Evolutionary conservation across 2,329 filamentous ascomycete species (phyloP), one percentile per base, ranked within the genome.

Genomic region (Diaporthe ampelina): DNA sequence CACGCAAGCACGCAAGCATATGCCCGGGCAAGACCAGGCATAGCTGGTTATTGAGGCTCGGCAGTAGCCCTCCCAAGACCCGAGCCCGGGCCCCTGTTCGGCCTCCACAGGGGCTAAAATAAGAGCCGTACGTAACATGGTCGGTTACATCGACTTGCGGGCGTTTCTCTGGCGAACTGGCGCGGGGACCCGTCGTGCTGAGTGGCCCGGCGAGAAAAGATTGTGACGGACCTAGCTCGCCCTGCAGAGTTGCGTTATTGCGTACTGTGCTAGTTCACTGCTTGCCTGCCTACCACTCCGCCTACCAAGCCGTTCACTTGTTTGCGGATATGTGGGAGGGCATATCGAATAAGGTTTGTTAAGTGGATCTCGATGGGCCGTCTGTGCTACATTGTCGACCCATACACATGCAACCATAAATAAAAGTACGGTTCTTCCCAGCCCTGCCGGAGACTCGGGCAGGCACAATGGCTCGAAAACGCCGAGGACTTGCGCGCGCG

Each of bases 331-430:
- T 54, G 15, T 54, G 17, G 48, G 32, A 3, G 29, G 32, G 15
- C n/a, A 52, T 17, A 19, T 54, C n/a, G 32, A 68, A 17, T 68
- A 68, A 68, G 45, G 45, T 68, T 40, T 68, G 32, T 29, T 21
- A 21, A n/a, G 63, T 68, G 63, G 63, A 40, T 40, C 63, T 54
- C 63, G 63, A 54, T 54, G 63, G 48, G n/a, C 48, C 32, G 35
- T 9, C 61, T 29, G 26, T 45, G 24, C 59, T 37, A 48, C 40
- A 50, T 24, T 65, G 15, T 29, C 24, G 40, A 32, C 43, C 37
- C 37, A 65, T 29, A 43, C 58, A 35, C 54, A 68, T 45, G 59
- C 59, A 32, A 48, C 58, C 37, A 35, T 45, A 32, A 45, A 45
- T 24, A 50, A 50, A n/a, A 63, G 24, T 26, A 35, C 29, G n/a